phyloP scores from a whole-genome alignment of 371 early-diverging fungal species.

The Rhizopus sp. region DNA sequence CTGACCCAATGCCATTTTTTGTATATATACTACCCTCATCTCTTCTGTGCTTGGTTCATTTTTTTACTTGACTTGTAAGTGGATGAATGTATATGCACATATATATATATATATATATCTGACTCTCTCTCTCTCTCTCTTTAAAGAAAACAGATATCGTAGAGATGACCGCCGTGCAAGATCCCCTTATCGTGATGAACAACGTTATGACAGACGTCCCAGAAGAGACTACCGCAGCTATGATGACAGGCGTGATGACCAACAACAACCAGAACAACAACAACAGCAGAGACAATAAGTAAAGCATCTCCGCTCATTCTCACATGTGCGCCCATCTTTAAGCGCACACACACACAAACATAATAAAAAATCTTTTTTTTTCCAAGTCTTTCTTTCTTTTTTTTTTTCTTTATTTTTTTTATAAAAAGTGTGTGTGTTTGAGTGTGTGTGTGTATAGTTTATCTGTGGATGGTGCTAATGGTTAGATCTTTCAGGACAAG shows the following conservation, averaged over 20 bases:
- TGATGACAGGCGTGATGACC: neutral
- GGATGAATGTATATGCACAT: neutral
- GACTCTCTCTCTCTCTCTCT: constrained; percentile 1
- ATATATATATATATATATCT: no score
- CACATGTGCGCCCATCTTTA: no score
- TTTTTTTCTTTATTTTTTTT: no score
- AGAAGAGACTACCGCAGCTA: constrained; percentile 25
- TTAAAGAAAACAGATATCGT: constrained; percentile 12
- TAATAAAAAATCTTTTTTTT: no score
- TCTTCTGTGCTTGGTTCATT: no score
- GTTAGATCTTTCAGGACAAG: constrained; percentile 28
- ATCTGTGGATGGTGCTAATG: constrained; percentile 26
- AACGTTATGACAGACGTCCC: constrained; percentile 27
- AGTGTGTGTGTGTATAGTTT: neutral
- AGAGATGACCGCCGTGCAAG: constrained; percentile 31
- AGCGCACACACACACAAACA: no score
- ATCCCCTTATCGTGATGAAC: constrained; percentile 20
- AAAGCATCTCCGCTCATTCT: no score
- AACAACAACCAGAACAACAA: no score
- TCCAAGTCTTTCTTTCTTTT: no score
- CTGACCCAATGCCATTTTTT: neutral
- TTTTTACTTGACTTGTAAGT: no score
- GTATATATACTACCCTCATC: neutral
- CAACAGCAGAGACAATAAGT: neutral
- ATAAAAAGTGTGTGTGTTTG: no score